phyloP scores from a whole-genome alignment of 2,329 filamentous ascomycete species.

The Leptographium radiaticola region DNA sequence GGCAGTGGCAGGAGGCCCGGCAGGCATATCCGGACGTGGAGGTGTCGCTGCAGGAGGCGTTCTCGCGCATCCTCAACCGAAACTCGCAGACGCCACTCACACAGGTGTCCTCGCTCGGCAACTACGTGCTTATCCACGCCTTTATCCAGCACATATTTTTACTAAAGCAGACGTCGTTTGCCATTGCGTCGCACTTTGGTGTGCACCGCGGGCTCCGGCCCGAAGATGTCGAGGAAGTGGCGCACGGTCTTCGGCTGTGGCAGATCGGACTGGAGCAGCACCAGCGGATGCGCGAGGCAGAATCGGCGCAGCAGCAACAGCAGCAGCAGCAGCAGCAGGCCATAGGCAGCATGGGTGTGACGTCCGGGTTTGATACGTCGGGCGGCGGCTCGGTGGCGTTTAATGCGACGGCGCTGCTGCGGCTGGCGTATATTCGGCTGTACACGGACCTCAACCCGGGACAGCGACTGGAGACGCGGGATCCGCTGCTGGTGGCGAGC shows the following conservation, averaged over 20 bases:
- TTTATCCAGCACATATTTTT: slow-evolving; percentile 61
- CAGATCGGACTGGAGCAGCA: slow-evolving; percentile 45
- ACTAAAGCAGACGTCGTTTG: slow-evolving; percentile 48
- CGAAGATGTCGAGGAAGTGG: slow-evolving; percentile 43
- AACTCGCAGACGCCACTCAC: slow-evolving; percentile 32
- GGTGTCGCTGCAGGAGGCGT: slow-evolving; percentile 42
- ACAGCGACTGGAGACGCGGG: slow-evolving; percentile 50
- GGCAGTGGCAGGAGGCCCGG: slow-evolving; percentile 47
- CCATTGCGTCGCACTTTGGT: slow-evolving; percentile 33
- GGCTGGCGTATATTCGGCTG: slow-evolving; percentile 49
- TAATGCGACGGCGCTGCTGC: slow-evolving; percentile 49
- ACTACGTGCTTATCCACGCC: slow-evolving; percentile 60
- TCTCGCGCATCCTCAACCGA: slow-evolving; percentile 41
- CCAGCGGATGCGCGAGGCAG: slow-evolving; percentile 35
- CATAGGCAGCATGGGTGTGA: background rate
- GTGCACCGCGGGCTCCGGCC: slow-evolving; percentile 35
- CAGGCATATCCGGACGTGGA: slow-evolving; percentile 37
- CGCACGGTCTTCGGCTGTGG: slow-evolving; percentile 43
- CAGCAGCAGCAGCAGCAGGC: slow-evolving; percentile 1
- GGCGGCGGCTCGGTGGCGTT: slow-evolving; percentile 50
- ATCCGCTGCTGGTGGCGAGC: slow-evolving; percentile 46
- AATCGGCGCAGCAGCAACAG: slow-evolving; percentile 26
- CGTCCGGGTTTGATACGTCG: background rate
- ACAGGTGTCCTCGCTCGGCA: slow-evolving; percentile 47
- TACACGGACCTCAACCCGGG: slow-evolving; percentile 52